Base-by-base conservation (phyloP, 108 stramenopile species). In the Cyclotella kingstonii region DNA sequence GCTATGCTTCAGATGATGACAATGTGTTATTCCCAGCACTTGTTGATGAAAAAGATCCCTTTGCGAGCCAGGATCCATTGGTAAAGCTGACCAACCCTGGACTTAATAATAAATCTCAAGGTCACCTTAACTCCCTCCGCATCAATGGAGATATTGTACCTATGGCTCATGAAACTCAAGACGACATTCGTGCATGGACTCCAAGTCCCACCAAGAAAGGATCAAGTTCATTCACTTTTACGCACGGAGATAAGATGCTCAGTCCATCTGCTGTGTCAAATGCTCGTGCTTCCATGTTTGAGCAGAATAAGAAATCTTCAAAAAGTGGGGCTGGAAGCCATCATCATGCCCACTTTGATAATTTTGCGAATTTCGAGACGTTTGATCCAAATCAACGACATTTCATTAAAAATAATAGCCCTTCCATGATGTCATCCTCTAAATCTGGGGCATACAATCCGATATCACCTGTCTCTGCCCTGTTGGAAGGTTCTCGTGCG, bases 171-270 rank as follows among this genome's bases (percentile, higher is more conserved):
- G 70, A 76, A 66, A 66, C 64, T 9, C 67, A 72, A 14, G 81
- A 81, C 6, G 84, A 85, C 50, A 66, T 81, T 2, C 53, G 73
- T 48, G 80, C 81, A 8, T 85, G 84, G 84, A 69, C 64, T 29
- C 55, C 80, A 26, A 79, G 74, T 44, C 77, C 81, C 22, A 66
- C 69, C n/a, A 63, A 73, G 60, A 61, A 67, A 42, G 54, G 51
- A n/a, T 33, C 1, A 8, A 12, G 61, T 5, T 50, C 55, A 38
- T 73, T 73, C 33, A 60, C 72, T 11, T 74, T 74, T 48, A 39
- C 51, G 27, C 52, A 43, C 21, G 60, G 40, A 14, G 59, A 44
- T 17, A 34, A 46, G 9, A 8, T 45, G 51, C 42, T 70, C n/a
- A 53, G 40, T 33, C 58, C 58, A 0, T 54, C 38, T 21, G 60